Conservation (phyloP, 192 early-diverging fungal species). For the Mortierella hygrophila region DNA sequence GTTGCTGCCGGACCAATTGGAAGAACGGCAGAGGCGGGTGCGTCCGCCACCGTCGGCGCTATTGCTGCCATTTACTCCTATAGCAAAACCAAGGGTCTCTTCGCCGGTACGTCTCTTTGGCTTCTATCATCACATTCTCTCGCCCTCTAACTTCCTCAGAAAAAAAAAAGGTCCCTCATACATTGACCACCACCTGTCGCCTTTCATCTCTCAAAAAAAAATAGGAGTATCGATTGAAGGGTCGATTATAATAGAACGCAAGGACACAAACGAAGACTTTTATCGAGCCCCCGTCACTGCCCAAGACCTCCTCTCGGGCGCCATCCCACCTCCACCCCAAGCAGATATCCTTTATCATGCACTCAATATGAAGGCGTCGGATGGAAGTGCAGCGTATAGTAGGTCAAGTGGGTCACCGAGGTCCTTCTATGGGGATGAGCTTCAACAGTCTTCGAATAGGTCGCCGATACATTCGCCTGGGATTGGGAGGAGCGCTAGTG, state of each 20-base stretch:
- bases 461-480: not conserved
- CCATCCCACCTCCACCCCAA: constrained; percentile 75
- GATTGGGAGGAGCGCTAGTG: not conserved
- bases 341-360: constrained; percentile 86
- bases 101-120: constrained; percentile 71
- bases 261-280: constrained; percentile 83
- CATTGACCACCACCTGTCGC: too few relatives aligned
- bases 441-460: not conserved
- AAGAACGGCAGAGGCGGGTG: constrained; percentile 87
- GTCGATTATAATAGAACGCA: constrained; percentile 83
- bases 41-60: constrained; percentile 71
- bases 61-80: constrained; percentile 94
- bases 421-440: not conserved
- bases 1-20: constrained; percentile 93
- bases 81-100: constrained; percentile 90
- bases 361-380: constrained; percentile 60
- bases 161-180: too few relatives aligned
- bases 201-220: too few relatives aligned
- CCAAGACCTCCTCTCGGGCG: constrained; percentile 83
- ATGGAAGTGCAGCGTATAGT: not conserved
- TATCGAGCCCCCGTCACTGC: constrained; percentile 82
- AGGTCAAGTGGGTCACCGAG: not conserved
- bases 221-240: constrained; percentile 69
- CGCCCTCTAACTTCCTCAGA: too few relatives aligned
- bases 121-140: too few relatives aligned